Evolutionary conservation across 1,284 basidiomycete species (phyloP), one percentile per base, ranked within the genome.

Genomic region (Ganoderma multipileum): DNA sequence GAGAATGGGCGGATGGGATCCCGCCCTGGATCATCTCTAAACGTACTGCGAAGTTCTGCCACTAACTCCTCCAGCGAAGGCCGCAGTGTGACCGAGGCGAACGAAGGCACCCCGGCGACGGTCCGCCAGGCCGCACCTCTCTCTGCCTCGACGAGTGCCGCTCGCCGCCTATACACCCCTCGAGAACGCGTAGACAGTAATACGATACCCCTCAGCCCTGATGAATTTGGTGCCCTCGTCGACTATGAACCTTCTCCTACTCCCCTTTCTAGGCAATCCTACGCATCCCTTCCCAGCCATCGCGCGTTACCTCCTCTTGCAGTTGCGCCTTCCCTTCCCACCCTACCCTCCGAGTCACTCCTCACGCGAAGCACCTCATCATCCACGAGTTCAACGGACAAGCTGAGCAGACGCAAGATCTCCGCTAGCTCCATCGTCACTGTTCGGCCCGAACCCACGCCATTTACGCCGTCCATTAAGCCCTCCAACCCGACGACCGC

Each of bases 191-290:
- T 57, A 26, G 76, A 74, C 30, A 68, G 73, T n/a, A 38, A 68
- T 50, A 58, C 44, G 26, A 73, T 70, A 50, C 71, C 66, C 28
- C 80, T 81, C 63, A 84, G 83, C 73, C 86, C 82, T 62, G 86
- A 80, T 63, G 83, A 81, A 74, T 84, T 81, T 20, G 58, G 84
- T 3, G 80, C 81, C 36, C 39, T 20, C 23, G 38, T 20, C 14
- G 81, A 80, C n/a, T 77, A 88, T 68, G 91, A 91, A 18, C 89
- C 90, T 0, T 91, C 90, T 2, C 90, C 91, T 0, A 90, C 90
- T 0, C 90, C 90, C 44, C 81, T 80, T 4, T 81, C 87, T 9
- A 82, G 89, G 52, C 79, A 79, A 63, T 73, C 71, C 63, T 65
- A 72, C n/a, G 67, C 68, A 20, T 50, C 76, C 38, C 74, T 71